A percentile compares a stretch with the other conserved stretches of the same genome.
Evolutionary conservation across 495 filamentous ascomycete species (phyloP).

Genomic region (Recurvomyces mirabilis): DNA sequence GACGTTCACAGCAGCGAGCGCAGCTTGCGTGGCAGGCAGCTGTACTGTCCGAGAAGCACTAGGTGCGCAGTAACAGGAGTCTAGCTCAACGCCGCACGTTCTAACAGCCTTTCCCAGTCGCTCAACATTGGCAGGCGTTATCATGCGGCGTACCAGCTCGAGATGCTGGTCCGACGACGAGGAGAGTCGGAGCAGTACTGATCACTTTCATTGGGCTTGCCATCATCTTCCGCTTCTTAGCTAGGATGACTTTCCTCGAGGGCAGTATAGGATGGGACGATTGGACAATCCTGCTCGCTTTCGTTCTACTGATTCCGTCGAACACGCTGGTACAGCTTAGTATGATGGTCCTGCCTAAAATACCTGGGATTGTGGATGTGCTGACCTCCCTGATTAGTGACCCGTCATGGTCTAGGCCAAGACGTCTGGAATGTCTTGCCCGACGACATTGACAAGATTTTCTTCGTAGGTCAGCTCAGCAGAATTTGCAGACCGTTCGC

Average conservation of each 20-base stretch:
- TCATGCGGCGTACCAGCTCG: conserved; percentile 3
- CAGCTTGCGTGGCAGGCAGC: not conserved
- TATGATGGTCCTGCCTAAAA: too few relatives aligned
- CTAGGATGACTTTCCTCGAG: not conserved
- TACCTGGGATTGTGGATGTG: too few relatives aligned
- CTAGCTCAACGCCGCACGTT: not conserved
- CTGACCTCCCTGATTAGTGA: too few relatives aligned
- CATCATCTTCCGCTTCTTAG: not conserved
- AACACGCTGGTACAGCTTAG: not conserved
- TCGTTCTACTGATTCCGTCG: not conserved
- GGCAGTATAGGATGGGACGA: conserved; percentile 8
- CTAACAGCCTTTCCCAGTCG: conserved; percentile 2
- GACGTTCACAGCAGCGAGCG: not conserved
- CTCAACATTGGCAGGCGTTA: not conserved
- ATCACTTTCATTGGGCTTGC: not conserved
- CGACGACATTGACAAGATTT: not conserved
- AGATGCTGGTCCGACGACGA: not conserved
- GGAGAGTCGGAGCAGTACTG: not conserved
- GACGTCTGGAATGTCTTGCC: not conserved
- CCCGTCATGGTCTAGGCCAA: not conserved
- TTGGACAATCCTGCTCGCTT: not conserved
- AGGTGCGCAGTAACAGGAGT: not conserved
- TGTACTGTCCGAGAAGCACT: conserved; percentile 9
- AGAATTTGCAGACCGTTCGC: too few relatives aligned
- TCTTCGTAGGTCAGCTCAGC: too few relatives aligned